Evolutionary conservation across 140 eudicot genomes (phyloP).

Genomic region (Senecio squalidus): DNA sequence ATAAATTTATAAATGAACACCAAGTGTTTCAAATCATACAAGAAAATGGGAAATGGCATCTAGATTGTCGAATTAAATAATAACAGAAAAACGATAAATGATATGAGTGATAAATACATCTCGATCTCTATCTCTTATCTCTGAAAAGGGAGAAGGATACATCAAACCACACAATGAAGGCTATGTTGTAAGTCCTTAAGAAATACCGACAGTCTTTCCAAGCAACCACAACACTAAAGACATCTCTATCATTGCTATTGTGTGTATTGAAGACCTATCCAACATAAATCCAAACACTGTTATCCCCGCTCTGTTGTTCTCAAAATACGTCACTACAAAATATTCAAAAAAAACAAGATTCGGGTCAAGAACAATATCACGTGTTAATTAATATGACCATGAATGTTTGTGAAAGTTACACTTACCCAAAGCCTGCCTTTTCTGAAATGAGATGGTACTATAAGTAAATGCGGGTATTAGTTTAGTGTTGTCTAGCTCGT

Average conservation of each 20-base stretch:
- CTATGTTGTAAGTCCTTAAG: constrained; percentile 20
- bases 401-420: not conserved
- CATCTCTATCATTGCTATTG: constrained; percentile 77
- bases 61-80: not conserved
- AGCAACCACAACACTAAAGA: constrained; percentile 92
- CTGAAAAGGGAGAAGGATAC: not conserved
- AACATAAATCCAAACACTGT: constrained; percentile 83
- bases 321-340: constrained; percentile 72
- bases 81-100: constrained; percentile 5
- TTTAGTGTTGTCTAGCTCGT: constrained; percentile 72
- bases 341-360: not conserved
- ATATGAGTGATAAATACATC: not conserved
- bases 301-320: constrained; percentile 91
- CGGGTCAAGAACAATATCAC: too few species aligned
- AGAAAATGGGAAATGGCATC: not conserved
- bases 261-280: constrained; percentile 73
- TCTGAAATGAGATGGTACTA: constrained; percentile 78
- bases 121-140: not conserved
- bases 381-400: not conserved
- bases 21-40: not conserved
- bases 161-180: constrained; percentile 3
- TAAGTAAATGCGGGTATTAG: constrained; percentile 65
- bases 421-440: constrained; percentile 89
- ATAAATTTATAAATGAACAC: constrained; percentile 1
- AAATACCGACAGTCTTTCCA: constrained; percentile 72